These are phyloP conservation scores for Arthrinium phaeospermum DNA, from an alignment of 2,329 filamentous ascomycete species.

Conservation along the genomic window DNA sequence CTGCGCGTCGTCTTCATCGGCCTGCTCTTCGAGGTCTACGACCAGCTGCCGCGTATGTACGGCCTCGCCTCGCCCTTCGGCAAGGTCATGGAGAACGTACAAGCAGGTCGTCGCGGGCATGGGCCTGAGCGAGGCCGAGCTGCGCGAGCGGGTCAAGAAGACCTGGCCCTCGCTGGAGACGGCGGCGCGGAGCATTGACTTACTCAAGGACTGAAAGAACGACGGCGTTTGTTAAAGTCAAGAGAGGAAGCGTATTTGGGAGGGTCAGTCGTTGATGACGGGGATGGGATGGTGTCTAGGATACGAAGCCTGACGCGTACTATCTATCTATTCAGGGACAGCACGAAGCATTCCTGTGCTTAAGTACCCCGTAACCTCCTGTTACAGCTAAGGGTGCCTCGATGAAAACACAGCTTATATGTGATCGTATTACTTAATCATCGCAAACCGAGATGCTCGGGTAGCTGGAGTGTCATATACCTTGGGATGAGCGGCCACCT, in stretches of 20 bases:
- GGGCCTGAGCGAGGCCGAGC: constrained; percentile 28
- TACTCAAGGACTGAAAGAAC: background rate
- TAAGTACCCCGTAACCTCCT: background rate
- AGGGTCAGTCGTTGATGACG: background rate
- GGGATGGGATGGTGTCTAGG: background rate
- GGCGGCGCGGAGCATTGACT: constrained; percentile 20
- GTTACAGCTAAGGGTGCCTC: background rate
- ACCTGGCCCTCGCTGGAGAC: constrained; percentile 31
- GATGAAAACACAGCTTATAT: background rate
- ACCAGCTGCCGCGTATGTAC: constrained; percentile 32
- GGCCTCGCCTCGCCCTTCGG: constrained; percentile 32
- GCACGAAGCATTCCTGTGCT: background rate
- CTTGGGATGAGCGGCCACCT: background rate
- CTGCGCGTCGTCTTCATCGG: constrained; percentile 34
- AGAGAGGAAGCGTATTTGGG: background rate
- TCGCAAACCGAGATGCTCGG: background rate
- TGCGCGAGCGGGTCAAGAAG: constrained; percentile 29
- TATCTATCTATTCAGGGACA: background rate
- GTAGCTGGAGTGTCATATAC: background rate
- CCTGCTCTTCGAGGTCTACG: constrained; percentile 34
- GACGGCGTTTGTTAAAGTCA: background rate
- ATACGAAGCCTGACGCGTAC: background rate
- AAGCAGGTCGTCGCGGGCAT: constrained; percentile 33
- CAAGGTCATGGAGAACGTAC: constrained; percentile 31
- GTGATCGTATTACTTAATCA: background rate